Conservation (phyloP, 768 basidiomycete genomes). For the Naganishia onofrii region DNA sequence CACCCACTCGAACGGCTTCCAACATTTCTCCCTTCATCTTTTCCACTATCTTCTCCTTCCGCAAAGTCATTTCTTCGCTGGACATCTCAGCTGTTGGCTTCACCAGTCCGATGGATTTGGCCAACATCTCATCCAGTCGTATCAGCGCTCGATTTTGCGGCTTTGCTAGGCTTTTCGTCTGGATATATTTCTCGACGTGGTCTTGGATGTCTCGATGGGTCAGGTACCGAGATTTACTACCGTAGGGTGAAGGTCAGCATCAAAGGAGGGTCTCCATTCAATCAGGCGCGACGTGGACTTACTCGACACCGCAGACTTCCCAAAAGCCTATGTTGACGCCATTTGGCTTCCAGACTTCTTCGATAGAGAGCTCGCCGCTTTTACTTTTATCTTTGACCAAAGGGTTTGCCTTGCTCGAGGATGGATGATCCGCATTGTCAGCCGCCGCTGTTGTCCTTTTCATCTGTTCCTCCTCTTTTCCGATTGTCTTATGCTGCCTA, state of each 20-base stretch:
- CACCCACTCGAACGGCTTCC: conserved; percentile 51
- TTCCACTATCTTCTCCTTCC: conserved; percentile 48
- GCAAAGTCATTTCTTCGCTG: conserved; percentile 46
- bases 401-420: conserved; percentile 26
- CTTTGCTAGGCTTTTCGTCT: conserved; percentile 57
- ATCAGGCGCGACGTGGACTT: conserved; percentile 40
- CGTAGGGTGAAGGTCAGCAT: neutral
- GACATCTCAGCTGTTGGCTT: conserved; percentile 46
- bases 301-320: conserved; percentile 65
- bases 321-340: conserved; percentile 62
- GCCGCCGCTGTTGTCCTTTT: conserved; percentile 57
- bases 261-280: no score
- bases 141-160: conserved; percentile 65
- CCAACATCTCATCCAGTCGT: conserved; percentile 60
- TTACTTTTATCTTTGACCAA: conserved; percentile 56
- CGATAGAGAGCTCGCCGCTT: conserved; percentile 60
- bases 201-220: conserved; percentile 32
- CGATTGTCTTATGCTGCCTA: conserved; percentile 57
- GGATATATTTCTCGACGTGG: conserved; percentile 63
- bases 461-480: conserved; percentile 65
- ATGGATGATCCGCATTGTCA: neutral
- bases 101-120: conserved; percentile 49
- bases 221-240: conserved; percentile 11
- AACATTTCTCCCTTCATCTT: conserved; percentile 46
- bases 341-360: conserved; percentile 75